Percentiles rank a stretch among this genome's conserved stretches.
These are phyloP conservation scores for Albugo laibachii DNA, from an alignment of 352 stramenopile species.

Conservation along the genomic window DNA sequence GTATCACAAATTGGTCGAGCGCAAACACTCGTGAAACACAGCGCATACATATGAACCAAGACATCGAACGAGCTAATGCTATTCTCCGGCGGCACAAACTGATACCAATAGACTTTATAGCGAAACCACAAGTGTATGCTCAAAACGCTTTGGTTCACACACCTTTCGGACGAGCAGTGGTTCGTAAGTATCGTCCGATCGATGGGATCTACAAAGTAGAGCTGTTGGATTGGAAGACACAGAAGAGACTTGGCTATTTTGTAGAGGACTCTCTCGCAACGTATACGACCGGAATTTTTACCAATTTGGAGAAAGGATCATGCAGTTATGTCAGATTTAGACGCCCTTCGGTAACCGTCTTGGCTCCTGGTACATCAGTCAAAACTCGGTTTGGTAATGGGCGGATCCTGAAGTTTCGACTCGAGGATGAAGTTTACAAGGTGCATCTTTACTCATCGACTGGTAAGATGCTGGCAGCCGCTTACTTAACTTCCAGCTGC, in stretches of 20 bases:
- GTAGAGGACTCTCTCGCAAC: slow-evolving; percentile 27
- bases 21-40: slow-evolving; percentile 29
- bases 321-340: slow-evolving; percentile 34
- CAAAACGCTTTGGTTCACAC: slow-evolving; percentile 38
- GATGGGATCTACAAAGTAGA: slow-evolving; percentile 75
- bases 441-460: slow-evolving; percentile 20
- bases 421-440: slow-evolving; percentile 48
- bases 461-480: slow-evolving; percentile 18
- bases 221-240: slow-evolving; percentile 30
- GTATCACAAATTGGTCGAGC: slow-evolving; percentile 34
- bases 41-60: slow-evolving; percentile 40
- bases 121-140: slow-evolving; percentile 41
- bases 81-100: slow-evolving; percentile 19
- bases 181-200: slow-evolving; percentile 40
- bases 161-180: slow-evolving; percentile 36
- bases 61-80: slow-evolving; percentile 40
- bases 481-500: slow-evolving; percentile 12
- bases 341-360: slow-evolving; percentile 7
- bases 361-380: slow-evolving; percentile 27
- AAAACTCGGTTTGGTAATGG: slow-evolving; percentile 66
- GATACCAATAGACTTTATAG: slow-evolving; percentile 14
- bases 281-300: slow-evolving; percentile 17
- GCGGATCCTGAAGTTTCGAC: slow-evolving; percentile 32
- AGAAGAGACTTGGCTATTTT: slow-evolving; percentile 5
- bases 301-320: slow-evolving; percentile 19